Percentiles rank a stretch among this genome's conserved stretches.
phyloP scores from a whole-genome alignment of 2,329 filamentous ascomycete genomes.

The Scopulariopsis brevicaulis region DNA sequence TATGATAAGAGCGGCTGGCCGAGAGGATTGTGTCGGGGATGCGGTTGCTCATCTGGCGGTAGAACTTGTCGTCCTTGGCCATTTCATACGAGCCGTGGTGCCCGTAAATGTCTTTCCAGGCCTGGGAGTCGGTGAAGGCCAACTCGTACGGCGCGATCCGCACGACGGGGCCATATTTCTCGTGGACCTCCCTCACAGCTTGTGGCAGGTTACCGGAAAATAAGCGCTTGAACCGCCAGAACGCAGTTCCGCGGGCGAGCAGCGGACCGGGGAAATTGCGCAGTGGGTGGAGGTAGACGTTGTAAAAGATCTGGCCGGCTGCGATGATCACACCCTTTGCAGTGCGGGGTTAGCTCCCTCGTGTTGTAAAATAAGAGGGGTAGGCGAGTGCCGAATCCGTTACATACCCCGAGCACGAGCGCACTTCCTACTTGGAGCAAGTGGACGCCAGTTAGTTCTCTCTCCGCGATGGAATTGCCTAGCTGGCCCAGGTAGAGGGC shows the following conservation, averaged over 20 bases:
- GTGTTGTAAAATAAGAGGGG: neutral
- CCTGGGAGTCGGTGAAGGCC: conserved; percentile 20
- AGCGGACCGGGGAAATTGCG: conserved; percentile 15
- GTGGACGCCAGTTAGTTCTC: neutral
- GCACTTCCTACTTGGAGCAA: neutral
- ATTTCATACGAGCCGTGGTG: neutral
- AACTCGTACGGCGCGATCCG: conserved; percentile 26
- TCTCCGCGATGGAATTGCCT: neutral
- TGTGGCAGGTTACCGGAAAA: conserved; percentile 8
- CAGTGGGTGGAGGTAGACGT: conserved; percentile 19
- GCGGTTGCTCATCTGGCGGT: conserved; percentile 5
- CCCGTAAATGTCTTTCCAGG: conserved; percentile 29
- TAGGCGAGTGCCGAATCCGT: neutral
- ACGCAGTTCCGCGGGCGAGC: conserved; percentile 4
- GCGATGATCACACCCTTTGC: neutral
- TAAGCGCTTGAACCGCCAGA: conserved; percentile 5
- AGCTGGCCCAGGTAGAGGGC: neutral
- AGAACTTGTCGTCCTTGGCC: neutral
- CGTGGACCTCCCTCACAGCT: conserved; percentile 10
- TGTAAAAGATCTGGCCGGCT: conserved; percentile 10
- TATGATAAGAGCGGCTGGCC: conserved; percentile 10
- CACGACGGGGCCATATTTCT: conserved; percentile 20
- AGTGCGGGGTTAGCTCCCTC: neutral
- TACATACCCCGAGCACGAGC: neutral
- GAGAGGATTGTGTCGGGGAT: conserved; percentile 9